A percentile compares a stretch with the other conserved stretches of the same genome.
phyloP scores from a whole-genome alignment of 805 yeast species.

The Metschnikowia shivogae region DNA sequence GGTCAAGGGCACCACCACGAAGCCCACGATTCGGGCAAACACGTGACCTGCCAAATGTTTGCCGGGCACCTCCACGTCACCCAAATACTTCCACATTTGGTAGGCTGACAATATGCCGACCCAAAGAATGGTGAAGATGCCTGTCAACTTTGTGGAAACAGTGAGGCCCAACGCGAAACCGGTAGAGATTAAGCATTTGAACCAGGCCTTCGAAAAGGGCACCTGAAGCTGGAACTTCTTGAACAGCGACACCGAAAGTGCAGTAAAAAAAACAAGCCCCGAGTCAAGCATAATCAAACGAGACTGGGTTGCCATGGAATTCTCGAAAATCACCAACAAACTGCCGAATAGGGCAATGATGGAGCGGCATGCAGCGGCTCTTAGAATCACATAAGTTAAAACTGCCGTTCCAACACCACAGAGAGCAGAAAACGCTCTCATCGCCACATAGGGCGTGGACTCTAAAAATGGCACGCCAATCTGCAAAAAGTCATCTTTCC shows the following conservation, averaged over 20 bases:
- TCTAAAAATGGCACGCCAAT: slow-evolving; percentile 39
- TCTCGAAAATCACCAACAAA: slow-evolving; percentile 54
- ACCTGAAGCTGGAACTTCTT: slow-evolving; percentile 44
- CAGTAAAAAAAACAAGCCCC: slow-evolving; percentile 41
- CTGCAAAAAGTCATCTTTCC: slow-evolving; percentile 28
- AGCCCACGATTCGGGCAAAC: slow-evolving; percentile 33
- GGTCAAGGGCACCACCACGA: slow-evolving; percentile 51
- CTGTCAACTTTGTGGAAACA: slow-evolving; percentile 66
- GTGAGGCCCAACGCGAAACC: slow-evolving; percentile 53
- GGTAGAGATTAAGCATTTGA: slow-evolving; percentile 42
- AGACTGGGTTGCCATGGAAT: slow-evolving; percentile 58
- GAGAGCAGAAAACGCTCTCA: slow-evolving; percentile 56
- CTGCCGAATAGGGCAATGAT: slow-evolving; percentile 49
- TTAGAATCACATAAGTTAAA: slow-evolving; percentile 51
- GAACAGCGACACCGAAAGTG: slow-evolving; percentile 49
- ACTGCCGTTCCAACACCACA: slow-evolving; percentile 52
- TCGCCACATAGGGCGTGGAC: slow-evolving; percentile 44
- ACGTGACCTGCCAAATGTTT: slow-evolving; percentile 38
- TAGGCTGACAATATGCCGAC: slow-evolving; percentile 43
- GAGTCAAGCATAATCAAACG: slow-evolving; percentile 45
- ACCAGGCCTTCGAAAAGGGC: slow-evolving; percentile 52
- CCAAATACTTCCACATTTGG: slow-evolving; percentile 64
- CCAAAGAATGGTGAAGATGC: slow-evolving; percentile 66
- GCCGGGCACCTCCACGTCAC: slow-evolving; percentile 55
- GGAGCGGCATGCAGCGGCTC: slow-evolving; percentile 52